Base-by-base conservation (phyloP, 2,329 filamentous ascomycete genomes). In the Corinectria fuckeliana region DNA sequence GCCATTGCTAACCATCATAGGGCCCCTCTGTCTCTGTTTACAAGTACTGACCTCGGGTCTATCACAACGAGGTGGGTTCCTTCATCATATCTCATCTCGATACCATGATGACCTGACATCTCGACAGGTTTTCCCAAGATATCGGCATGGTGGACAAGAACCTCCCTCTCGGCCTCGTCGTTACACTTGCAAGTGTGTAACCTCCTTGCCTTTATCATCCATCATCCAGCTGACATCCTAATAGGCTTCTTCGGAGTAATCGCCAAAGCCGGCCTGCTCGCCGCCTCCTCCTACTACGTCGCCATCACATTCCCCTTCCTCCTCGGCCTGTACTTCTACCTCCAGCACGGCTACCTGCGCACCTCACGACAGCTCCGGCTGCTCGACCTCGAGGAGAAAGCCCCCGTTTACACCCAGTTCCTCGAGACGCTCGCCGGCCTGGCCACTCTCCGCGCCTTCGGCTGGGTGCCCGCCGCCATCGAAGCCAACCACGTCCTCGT, bases 381-480 rank as follows among this genome's bases (percentile, higher is more conserved):
- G 3, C 68, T 81, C 2, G 77, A 81, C 20, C 71, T 81, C 0
- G 78, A 81, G 59, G 72, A 75, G 4, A 80, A 78, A 48, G 72
- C 73, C 1, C 78, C 77, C 1, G 58, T 80, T 0, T 79, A 78
- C 47, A 74, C 75, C 0, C 72, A 74, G 8, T 77, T 81, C 51
- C 71, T 78, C 8, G 83, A 86, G 55, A 81, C 80, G 0, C 64
- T 84, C 0, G 71, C 75, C 8, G 82, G 82, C 0, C 63, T 85
- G 0, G 62, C 76, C 1, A 85, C 81, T 0, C 80, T 86, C 32
- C 79, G 85, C 9, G 82, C 85, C 1, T 87, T 86, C 60, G 79
- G 76, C 1, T 84, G 82, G 82, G 69, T 75, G 26, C 58, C 65
- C 10, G 67, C 72, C 3, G 74, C 76, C 53, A 72, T 79, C 14